phyloP scores from a whole-genome alignment of 768 basidiomycete genomes.

The Leucocoprinus leucothites region DNA sequence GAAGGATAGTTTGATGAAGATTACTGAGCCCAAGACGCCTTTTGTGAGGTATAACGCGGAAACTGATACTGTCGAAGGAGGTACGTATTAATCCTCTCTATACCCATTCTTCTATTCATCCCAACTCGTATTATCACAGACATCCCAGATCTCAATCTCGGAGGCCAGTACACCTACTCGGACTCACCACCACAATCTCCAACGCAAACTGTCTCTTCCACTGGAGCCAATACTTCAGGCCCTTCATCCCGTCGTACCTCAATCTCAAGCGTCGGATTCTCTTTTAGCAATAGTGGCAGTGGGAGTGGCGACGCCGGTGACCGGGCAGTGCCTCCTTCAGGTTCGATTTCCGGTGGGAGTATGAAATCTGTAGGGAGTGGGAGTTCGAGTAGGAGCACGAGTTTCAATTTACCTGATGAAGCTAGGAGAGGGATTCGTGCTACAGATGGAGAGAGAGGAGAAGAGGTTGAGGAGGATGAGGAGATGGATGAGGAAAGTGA shows the following conservation, averaged over 20 bases:
- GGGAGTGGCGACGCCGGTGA: slow-evolving; percentile 23
- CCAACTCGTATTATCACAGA: slow-evolving; percentile 40
- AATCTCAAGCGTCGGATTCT: slow-evolving; percentile 49
- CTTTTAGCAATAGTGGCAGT: neutral
- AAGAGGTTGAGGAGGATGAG: slow-evolving; percentile 71
- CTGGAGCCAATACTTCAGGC: slow-evolving; percentile 58
- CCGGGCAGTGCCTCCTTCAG: slow-evolving; percentile 28
- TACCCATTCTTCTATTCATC: neutral
- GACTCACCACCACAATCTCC: slow-evolving; percentile 31
- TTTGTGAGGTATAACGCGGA: slow-evolving; percentile 90
- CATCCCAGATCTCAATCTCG: slow-evolving; percentile 77
- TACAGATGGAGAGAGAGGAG: slow-evolving; percentile 56
- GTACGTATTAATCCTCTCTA: slow-evolving; percentile 36
- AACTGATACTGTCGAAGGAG: slow-evolving; percentile 81
- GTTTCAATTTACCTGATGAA: slow-evolving; percentile 76
- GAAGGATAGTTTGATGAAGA: slow-evolving; percentile 98
- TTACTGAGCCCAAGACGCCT: slow-evolving; percentile 96
- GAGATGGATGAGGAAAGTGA: slow-evolving; percentile 89
- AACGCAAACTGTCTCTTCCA: slow-evolving; percentile 44
- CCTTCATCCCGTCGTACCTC: slow-evolving; percentile 76
- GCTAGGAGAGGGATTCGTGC: slow-evolving; percentile 57
- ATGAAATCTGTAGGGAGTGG: slow-evolving; percentile 45
- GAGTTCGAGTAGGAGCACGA: slow-evolving; percentile 75
- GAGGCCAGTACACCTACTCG: slow-evolving; percentile 30
- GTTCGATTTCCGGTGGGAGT: slow-evolving; percentile 39